Evolutionary conservation across 768 basidiomycete species (phyloP), one percentile per base, ranked within the genome.

Genomic region (Trichaptum fuscoviolaceum): DNA sequence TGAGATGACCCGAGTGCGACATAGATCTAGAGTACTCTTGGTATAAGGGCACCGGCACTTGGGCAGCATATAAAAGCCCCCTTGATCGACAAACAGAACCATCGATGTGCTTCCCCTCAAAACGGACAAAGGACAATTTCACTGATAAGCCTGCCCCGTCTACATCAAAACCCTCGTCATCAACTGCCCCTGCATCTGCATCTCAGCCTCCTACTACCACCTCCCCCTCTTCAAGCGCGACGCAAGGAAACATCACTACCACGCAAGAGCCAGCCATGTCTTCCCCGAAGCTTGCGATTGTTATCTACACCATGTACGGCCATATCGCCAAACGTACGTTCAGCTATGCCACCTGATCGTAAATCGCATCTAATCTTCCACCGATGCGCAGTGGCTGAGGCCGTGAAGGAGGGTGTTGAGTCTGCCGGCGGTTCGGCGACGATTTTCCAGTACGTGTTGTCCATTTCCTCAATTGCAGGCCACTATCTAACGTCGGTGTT

Each of bases 271-370:
- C 65, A 35, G 65, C 59, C 65, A 58, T 61, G 35, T 62, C 62
- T 58, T 52, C 57, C 26, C 88, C 90, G 26, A 84, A 75, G 69
- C 76, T 91, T 69, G 89, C 89, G 64, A 89, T 92, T 70, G 69
- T 92, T 71, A 86, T 92, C 76, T 92, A 92, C 77, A 77, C 87
- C 23, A 75, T 91, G 79, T 90, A 88, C 74, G 89, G 88, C 69
- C 92, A 93, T 74, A 84, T 92, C 75, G 83, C 81, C 67, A 83
- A 84, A 71, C 58, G 91, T 92, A 71, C 62, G 87, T 80, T 8
- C 27, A 4, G 20, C 36, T 18, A 20, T 30, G 23, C 1, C 58
- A 18, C 58, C 24, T 62, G 58, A 57, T 66, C 17, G 60, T 10
- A 63, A 24, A 57, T 24, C 26, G 64, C 66, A 68, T 67, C 63